Conservation (phyloP, 2,329 filamentous ascomycete species). For the Fusarium tanahbumbuense region DNA sequence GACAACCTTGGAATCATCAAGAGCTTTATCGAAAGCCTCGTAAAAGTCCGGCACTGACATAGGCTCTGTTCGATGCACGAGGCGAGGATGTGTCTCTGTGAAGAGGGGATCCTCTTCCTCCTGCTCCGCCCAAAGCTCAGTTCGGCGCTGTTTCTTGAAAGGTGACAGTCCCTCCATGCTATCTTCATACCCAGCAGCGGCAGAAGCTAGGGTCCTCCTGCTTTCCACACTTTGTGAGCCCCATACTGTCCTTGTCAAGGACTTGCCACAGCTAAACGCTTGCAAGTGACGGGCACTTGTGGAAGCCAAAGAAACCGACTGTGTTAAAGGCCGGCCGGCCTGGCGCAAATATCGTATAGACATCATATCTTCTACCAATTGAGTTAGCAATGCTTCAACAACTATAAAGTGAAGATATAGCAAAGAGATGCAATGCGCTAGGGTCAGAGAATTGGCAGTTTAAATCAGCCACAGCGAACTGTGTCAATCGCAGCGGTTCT, state of each 20-base stretch:
- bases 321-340: slow-evolving; percentile 48
- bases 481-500: slow-evolving; percentile 65
- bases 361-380: slow-evolving; percentile 52
- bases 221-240: slow-evolving; percentile 5
- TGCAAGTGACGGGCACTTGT: slow-evolving; percentile 27
- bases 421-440: slow-evolving; percentile 25
- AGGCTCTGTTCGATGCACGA: slow-evolving; percentile 44
- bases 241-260: slow-evolving; percentile 25
- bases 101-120: slow-evolving; percentile 52
- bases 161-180: slow-evolving; percentile 47
- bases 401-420: slow-evolving; percentile 16
- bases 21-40: slow-evolving; percentile 45
- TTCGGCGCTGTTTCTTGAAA: slow-evolving; percentile 53
- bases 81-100: slow-evolving; percentile 52
- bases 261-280: slow-evolving; percentile 14
- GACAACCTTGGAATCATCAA: slow-evolving; percentile 45
- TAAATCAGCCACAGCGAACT: slow-evolving; percentile 58
- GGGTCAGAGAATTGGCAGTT: slow-evolving; percentile 55
- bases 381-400: slow-evolving; percentile 34
- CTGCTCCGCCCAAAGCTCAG: slow-evolving; percentile 49
- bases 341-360: slow-evolving; percentile 52
- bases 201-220: slow-evolving; percentile 41
- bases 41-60: slow-evolving; percentile 53
- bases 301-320: slow-evolving; percentile 20
- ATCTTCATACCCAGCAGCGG: slow-evolving; percentile 32